phyloP scores from a whole-genome alignment of 2,329 filamentous ascomycete genomes.

The Calonectria naviculata region DNA sequence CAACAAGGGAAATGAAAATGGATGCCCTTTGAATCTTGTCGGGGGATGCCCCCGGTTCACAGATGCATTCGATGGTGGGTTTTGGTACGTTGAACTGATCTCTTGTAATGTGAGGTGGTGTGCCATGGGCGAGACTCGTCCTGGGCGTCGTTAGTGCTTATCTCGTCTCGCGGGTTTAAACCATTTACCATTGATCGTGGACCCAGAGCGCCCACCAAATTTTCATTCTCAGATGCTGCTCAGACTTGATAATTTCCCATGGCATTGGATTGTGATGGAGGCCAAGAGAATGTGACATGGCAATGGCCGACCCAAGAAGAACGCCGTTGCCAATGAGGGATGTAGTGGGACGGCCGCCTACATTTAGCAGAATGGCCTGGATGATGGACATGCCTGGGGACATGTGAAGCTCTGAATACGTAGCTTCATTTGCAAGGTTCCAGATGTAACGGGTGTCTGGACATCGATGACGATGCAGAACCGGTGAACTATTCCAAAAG shows the following conservation, averaged over 20 bases:
- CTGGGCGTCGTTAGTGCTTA: constrained; percentile 41
- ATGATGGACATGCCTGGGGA: constrained; percentile 69
- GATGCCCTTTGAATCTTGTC: constrained; percentile 41
- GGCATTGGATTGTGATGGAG: constrained; percentile 62
- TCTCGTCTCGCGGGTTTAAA: neutral
- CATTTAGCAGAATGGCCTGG: constrained; percentile 66
- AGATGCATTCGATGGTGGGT: constrained; percentile 51
- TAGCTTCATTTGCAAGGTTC: constrained; percentile 69
- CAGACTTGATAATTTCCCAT: constrained; percentile 63
- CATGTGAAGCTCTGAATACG: constrained; percentile 69
- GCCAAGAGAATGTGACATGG: constrained; percentile 64
- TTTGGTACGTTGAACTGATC: constrained; percentile 60
- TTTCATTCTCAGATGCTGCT: constrained; percentile 62
- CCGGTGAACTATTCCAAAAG: constrained; percentile 65
- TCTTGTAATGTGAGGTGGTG: constrained; percentile 58
- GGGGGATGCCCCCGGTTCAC: constrained; percentile 28
- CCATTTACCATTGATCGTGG: constrained; percentile 63
- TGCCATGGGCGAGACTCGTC: constrained; percentile 64
- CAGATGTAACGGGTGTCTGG: constrained; percentile 71
- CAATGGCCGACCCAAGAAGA: constrained; percentile 60
- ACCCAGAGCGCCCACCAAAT: constrained; percentile 68
- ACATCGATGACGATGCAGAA: constrained; percentile 56
- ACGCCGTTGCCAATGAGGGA: constrained; percentile 68
- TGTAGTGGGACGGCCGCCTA: constrained; percentile 69
- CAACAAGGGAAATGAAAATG: constrained; percentile 57